Evolutionary conservation across 108 stramenopile genomes (phyloP).

Genomic region (Conticribra weissflogii): DNA sequence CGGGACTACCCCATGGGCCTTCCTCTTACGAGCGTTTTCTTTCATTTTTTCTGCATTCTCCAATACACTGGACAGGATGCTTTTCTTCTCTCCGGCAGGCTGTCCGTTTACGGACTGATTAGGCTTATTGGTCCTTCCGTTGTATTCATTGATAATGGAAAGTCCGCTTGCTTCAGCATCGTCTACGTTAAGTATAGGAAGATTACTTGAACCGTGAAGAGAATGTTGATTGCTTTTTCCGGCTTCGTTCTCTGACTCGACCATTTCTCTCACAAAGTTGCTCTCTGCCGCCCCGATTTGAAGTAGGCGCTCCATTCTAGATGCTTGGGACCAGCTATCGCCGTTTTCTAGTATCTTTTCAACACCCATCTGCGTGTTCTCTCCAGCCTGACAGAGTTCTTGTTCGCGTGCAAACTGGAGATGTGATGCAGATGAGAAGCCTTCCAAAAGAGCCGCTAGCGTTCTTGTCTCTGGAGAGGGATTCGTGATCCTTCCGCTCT

Average conservation of each 20-base stretch:
- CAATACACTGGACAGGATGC: slow-evolving; percentile 35
- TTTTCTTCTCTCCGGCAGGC: slow-evolving; percentile 13
- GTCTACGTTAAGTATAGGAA: slow-evolving; percentile 15
- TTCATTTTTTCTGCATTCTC: slow-evolving; percentile 29
- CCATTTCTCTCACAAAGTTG: slow-evolving; percentile 14
- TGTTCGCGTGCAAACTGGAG: slow-evolving; percentile 3
- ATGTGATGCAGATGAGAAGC: slow-evolving; percentile 14
- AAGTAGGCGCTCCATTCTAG: slow-evolving; percentile 31
- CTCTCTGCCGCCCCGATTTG: slow-evolving; percentile 32
- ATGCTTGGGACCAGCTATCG: slow-evolving; percentile 41
- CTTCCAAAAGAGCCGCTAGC: slow-evolving; percentile 9
- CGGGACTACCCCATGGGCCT: slow-evolving; percentile 11
- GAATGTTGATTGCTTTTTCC: slow-evolving; percentile 13
- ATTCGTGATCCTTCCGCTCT: not conserved
- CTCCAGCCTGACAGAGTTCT: slow-evolving; percentile 21
- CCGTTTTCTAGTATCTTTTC: slow-evolving; percentile 37
- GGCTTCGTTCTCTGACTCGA: slow-evolving; percentile 1
- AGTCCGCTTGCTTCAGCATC: slow-evolving; percentile 26
- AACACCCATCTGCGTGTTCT: slow-evolving; percentile 44
- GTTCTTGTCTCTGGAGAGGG: slow-evolving; percentile 7
- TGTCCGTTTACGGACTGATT: not conserved
- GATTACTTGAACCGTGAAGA: slow-evolving; percentile 22
- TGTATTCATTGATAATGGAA: slow-evolving; percentile 30
- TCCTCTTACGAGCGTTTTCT: slow-evolving; percentile 26
- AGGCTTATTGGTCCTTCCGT: not conserved